Evolutionary conservation across 352 stramenopile species (phyloP).

Genomic region (Aphanomyces euteiches): DNA sequence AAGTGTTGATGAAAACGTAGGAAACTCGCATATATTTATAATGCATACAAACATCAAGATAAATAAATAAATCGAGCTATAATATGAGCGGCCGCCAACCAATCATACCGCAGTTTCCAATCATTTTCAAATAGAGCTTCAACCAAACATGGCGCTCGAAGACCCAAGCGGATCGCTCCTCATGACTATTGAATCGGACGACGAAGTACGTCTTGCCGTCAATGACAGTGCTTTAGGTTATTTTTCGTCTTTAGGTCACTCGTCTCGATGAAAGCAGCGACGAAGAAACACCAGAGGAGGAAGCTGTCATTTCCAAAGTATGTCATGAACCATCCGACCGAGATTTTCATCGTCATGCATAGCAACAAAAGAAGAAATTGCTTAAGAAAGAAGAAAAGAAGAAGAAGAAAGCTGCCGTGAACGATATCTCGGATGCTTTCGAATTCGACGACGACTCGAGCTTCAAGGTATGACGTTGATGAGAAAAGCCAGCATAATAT

Average conservation of each 20-base stretch:
- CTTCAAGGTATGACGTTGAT: slow-evolving; percentile 20
- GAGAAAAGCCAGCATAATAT: slow-evolving; percentile 1
- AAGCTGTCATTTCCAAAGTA: slow-evolving; percentile 70
- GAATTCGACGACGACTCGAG: slow-evolving; percentile 67
- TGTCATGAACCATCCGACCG: neutral
- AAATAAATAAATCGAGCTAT: slow-evolving; percentile 15
- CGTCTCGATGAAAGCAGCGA: slow-evolving; percentile 72
- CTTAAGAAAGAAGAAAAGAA: slow-evolving; percentile 46
- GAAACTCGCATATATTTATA: neutral
- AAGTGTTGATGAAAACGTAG: neutral
- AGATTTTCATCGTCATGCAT: slow-evolving; percentile 4
- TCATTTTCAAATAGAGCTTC: slow-evolving; percentile 30
- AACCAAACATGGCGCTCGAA: neutral
- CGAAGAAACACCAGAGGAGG: slow-evolving; percentile 47
- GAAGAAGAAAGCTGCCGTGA: slow-evolving; percentile 42
- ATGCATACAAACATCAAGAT: slow-evolving; percentile 25
- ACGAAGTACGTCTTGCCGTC: slow-evolving; percentile 45
- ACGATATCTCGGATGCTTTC: slow-evolving; percentile 77
- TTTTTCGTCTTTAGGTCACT: slow-evolving; percentile 40
- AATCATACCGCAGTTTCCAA: slow-evolving; percentile 26
- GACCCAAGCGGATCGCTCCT: slow-evolving; percentile 45
- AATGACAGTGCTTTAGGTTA: slow-evolving; percentile 6
- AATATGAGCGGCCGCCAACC: slow-evolving; percentile 15
- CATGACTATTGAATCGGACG: slow-evolving; percentile 87
- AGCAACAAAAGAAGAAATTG: slow-evolving; percentile 39